Percentiles rank a stretch among this genome's conserved stretches.
These are phyloP conservation scores for Daldinia bambusicola DNA, from an alignment of 495 filamentous ascomycete genomes.

Conservation along the genomic window DNA sequence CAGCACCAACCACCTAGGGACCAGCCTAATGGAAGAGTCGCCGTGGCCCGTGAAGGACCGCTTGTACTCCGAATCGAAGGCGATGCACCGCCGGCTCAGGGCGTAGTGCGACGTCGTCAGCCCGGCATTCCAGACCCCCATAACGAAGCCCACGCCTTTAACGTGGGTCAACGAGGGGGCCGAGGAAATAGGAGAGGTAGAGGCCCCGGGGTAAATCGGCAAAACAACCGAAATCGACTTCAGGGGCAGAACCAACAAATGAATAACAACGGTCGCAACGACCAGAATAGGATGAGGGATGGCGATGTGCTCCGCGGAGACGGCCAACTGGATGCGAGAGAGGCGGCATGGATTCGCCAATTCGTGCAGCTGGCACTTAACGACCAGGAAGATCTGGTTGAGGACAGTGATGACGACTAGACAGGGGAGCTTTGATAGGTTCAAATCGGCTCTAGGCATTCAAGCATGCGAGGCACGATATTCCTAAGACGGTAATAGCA, in stretches of 20 bases:
- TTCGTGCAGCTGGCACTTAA: constrained; percentile 65
- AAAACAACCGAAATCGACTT: constrained; percentile 43
- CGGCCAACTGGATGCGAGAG: constrained; percentile 42
- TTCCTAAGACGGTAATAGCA: constrained; percentile 41
- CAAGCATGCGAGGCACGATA: constrained; percentile 40
- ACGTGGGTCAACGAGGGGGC: constrained; percentile 27
- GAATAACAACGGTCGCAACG: constrained; percentile 40
- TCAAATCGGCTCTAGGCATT: constrained; percentile 32
- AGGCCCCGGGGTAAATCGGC: constrained; percentile 36
- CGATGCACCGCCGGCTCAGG: constrained; percentile 34
- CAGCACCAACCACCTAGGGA: constrained; percentile 43
- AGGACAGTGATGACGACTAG: constrained; percentile 53
- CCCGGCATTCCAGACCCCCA: constrained; percentile 36
- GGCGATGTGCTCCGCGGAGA: constrained; percentile 38
- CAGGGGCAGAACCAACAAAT: constrained; percentile 41
- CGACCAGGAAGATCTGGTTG: constrained; percentile 62
- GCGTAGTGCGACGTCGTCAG: constrained; percentile 41
- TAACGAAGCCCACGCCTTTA: constrained; percentile 29
- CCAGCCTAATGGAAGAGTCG: constrained; percentile 45
- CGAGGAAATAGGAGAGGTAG: constrained; percentile 44
- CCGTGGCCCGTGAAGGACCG: constrained; percentile 62
- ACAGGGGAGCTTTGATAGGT: constrained; percentile 35
- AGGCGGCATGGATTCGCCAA: constrained; percentile 62
- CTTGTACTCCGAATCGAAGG: constrained; percentile 63
- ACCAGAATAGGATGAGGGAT: constrained; percentile 30